Evolutionary conservation across 371 early-diverging fungal species (phyloP), one percentile per base, ranked within the genome.

Genomic region (Paraphysoderma sedebokerense): DNA sequence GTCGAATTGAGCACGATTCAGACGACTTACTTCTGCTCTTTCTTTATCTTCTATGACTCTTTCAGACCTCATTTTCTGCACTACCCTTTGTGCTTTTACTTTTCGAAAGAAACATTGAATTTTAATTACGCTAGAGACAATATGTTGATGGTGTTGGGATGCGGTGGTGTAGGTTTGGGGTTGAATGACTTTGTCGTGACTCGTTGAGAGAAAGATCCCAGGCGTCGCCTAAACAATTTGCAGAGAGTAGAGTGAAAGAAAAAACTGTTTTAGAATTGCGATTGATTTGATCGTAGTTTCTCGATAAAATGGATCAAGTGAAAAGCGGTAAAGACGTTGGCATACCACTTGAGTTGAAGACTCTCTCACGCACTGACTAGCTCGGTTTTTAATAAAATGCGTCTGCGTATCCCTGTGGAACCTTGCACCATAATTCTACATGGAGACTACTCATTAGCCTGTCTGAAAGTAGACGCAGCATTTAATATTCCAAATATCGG

Each of bases 261-360:
- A n/a, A n/a, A n/a, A n/a, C n/a, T n/a, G n/a, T n/a, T n/a, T n/a
- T n/a, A n/a, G n/a, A n/a, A n/a, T n/a, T n/a, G n/a, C n/a, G n/a
- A n/a, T n/a, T n/a, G n/a, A n/a, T n/a, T n/a, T n/a, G n/a, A n/a
- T n/a, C n/a, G n/a, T n/a, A n/a, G n/a, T n/a, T n/a, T n/a, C n/a
- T n/a, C n/a, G n/a, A n/a, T n/a, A n/a, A n/a, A n/a, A n/a, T n/a
- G n/a, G n/a, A n/a, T n/a, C n/a, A n/a, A n/a, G n/a, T n/a, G n/a
- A n/a, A n/a, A n/a, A n/a, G n/a, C n/a, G n/a, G n/a, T n/a, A n/a
- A n/a, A n/a, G n/a, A n/a, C n/a, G n/a, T n/a, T n/a, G 23, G 7
- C 22, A n/a, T 54, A 68, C 72, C 72, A 72, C 70, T 51, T 72
- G 72, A 11, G 70, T 72, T n/a, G 38, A 44, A 5, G 54, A 23